Evolutionary conservation across 352 stramenopile genomes (phyloP).

Genomic region (Phytophthora ohioensis): DNA sequence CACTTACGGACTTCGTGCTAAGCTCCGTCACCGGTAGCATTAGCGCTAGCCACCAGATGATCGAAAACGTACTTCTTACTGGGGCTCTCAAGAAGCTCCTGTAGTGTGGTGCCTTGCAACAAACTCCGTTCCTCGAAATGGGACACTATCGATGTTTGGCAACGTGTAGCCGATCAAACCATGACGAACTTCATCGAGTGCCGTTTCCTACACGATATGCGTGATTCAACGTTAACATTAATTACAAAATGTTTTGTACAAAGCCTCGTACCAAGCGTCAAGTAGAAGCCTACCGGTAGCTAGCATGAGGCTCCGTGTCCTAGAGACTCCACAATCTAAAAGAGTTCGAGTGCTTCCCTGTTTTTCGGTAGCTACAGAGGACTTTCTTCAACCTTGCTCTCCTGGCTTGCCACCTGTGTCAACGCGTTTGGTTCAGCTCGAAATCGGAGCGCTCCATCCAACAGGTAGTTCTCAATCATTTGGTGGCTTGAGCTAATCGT

Average conservation of each 20-base stretch:
- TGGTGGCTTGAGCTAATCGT: constrained; percentile 75
- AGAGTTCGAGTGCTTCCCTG: constrained; percentile 27
- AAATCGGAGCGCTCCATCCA: constrained; percentile 48
- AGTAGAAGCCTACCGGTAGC: constrained; percentile 3
- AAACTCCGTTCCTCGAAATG: not conserved
- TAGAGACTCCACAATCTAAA: constrained; percentile 31
- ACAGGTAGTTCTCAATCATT: constrained; percentile 78
- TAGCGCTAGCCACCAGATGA: constrained; percentile 59
- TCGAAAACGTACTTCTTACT: constrained; percentile 58
- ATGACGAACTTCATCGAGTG: constrained; percentile 3
- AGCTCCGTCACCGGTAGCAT: constrained; percentile 51
- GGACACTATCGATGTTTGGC: not conserved
- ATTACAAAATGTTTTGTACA: constrained; percentile 43
- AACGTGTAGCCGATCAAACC: constrained; percentile 16
- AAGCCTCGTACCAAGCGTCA: constrained; percentile 30
- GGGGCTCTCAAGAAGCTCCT: constrained; percentile 34
- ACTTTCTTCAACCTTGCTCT: constrained; percentile 23
- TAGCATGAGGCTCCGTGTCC: constrained; percentile 25
- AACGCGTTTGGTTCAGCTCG: constrained; percentile 23
- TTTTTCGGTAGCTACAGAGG: constrained; percentile 11
- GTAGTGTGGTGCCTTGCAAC: not conserved
- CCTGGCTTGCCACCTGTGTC: constrained; percentile 23
- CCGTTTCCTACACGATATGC: not conserved
- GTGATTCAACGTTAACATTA: constrained; percentile 20
- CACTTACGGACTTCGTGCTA: constrained; percentile 61